Evolutionary conservation across 108 stramenopile species (phyloP).

Genomic region (Nannochloropsis gaditana): DNA sequence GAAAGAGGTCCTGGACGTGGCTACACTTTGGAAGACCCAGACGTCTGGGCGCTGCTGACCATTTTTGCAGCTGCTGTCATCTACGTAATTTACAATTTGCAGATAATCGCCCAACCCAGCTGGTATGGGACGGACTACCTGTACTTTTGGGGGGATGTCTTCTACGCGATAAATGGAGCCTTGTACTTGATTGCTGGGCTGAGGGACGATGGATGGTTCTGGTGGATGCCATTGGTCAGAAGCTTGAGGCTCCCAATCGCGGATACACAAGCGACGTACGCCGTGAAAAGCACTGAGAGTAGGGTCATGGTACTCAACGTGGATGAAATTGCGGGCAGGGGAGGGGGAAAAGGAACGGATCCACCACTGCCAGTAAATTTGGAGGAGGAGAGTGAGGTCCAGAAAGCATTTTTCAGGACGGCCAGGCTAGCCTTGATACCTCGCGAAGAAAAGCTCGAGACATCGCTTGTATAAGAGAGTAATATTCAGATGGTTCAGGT

Average conservation of each 20-base stretch:
- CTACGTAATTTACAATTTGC: neutral
- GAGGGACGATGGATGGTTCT: constrained; percentile 8
- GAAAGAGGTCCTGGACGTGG: neutral
- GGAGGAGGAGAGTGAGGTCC: too few species aligned
- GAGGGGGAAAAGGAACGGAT: too few species aligned
- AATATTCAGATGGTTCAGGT: too few species aligned
- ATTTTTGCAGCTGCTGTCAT: neutral
- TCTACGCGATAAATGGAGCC: neutral
- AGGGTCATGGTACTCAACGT: too few species aligned
- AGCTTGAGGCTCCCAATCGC: neutral
- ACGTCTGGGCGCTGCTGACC: neutral
- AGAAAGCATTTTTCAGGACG: too few species aligned
- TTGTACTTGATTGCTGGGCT: neutral
- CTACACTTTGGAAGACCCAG: constrained; percentile 19
- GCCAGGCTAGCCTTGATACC: too few species aligned
- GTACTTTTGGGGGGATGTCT: neutral
- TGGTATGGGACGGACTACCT: neutral
- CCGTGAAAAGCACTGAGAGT: too few species aligned
- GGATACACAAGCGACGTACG: neutral
- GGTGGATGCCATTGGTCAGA: neutral
- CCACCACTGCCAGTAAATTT: too few species aligned
- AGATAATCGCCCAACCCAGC: neutral
- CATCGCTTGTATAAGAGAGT: too few species aligned
- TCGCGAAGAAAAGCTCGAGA: too few species aligned
- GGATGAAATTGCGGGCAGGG: too few species aligned